A percentile compares a stretch with the other conserved stretches of the same genome.
phyloP scores from a whole-genome alignment of 352 stramenopile species.

The Globisporangium rhizosaccharum region DNA sequence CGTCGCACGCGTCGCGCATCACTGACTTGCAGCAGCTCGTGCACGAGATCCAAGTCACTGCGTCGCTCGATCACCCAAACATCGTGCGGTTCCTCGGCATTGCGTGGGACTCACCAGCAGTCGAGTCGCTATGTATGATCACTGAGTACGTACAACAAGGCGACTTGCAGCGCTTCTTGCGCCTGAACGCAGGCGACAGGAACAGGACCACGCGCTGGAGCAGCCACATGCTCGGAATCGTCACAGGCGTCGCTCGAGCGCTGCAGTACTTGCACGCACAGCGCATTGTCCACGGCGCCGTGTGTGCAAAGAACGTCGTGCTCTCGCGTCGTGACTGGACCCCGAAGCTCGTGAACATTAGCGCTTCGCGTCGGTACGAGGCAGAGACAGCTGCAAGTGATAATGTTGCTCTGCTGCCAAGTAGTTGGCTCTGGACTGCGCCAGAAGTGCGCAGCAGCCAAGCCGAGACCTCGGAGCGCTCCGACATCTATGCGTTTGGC shows the following conservation, averaged over 20 bases:
- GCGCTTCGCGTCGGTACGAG: slow-evolving; percentile 14
- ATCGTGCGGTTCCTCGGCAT: slow-evolving; percentile 49
- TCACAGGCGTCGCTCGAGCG: slow-evolving; percentile 25
- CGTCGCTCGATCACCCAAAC: slow-evolving; percentile 40
- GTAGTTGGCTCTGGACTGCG: slow-evolving; percentile 16
- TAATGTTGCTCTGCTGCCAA: too few species aligned
- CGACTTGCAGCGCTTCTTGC: slow-evolving; percentile 20
- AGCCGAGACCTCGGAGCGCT: slow-evolving; percentile 16
- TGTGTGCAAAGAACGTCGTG: slow-evolving; percentile 30
- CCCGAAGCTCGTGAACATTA: slow-evolving; percentile 39
- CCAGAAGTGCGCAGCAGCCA: slow-evolving; percentile 26
- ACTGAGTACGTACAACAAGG: slow-evolving; percentile 23
- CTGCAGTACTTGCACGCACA: slow-evolving; percentile 32
- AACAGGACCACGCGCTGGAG: slow-evolving; percentile 10
- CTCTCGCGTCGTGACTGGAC: slow-evolving; percentile 17
- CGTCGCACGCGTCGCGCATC: background rate
- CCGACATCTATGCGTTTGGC: slow-evolving; percentile 35
- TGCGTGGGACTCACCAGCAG: slow-evolving; percentile 27
- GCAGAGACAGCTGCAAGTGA: background rate
- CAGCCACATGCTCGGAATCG: slow-evolving; percentile 20
- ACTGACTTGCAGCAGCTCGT: slow-evolving; percentile 28
- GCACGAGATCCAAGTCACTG: slow-evolving; percentile 31
- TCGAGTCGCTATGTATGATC: slow-evolving; percentile 17
- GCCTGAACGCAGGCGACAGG: background rate
- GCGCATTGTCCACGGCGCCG: slow-evolving; percentile 38